Base-by-base conservation (phyloP, 768 basidiomycete genomes). In the Pulveroboletus sp. region DNA sequence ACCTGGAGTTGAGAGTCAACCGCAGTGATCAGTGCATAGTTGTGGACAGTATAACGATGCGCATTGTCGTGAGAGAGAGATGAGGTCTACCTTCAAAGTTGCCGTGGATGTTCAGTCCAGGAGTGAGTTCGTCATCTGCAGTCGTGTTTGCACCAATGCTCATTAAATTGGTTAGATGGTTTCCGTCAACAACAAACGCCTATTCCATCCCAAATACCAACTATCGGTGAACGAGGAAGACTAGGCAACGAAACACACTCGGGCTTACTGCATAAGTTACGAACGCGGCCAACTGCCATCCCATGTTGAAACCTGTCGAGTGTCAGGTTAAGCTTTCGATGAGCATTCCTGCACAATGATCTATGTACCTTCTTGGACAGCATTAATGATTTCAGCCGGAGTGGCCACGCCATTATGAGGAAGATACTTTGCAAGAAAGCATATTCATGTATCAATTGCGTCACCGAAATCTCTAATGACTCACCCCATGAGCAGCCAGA, bases 121-220 rank as follows among this genome's bases (percentile, higher is more conserved):
- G 59, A 31, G 52, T 53, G 42, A 54, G 31, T 27, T 50, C 17
- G 39, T 15, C 30, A 0, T 54, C 28, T 10, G 43, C 50, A 8
- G 62, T 63, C 10, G 51, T 47, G 15, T 63, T 63, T 43, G 54
- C 54, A 40, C 59, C 61, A n/a, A 62, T 62, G 39, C 47, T 52
- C 62, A 62, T 62, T 54, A 64, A 50, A 26, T 62, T 62, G 14
- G 61, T 63, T 50, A 63, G 40, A 18, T 61, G 62, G n/a, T 64
- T 63, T 3, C 62, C 62, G 10, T 63, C 62, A 5, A 63, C 62
- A 24, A 63, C 1, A n/a, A 63, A 63, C 18, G 62, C 51, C 59
- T 63, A 28, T 47, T 21, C 17, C 9, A 24, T 38, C 30, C n/a
- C 5, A 24, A 31, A 26, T 6, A n/a, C n/a, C 40, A 43, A 31